Evolutionary conservation across 306 rosid species (phyloP).

Genomic region (Rubus parviflorus): DNA sequence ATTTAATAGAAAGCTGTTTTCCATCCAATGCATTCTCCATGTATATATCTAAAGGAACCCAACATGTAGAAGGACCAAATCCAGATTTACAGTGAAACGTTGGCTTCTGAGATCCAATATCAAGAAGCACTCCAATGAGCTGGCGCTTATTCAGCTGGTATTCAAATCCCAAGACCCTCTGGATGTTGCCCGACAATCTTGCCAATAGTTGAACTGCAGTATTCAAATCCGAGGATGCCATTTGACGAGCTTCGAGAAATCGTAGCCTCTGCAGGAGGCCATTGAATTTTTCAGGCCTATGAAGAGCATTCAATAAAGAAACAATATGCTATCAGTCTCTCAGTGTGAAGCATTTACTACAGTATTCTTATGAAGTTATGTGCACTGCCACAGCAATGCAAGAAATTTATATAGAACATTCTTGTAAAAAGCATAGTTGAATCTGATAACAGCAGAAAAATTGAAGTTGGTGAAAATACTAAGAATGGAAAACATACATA

Average conservation of each 20-base stretch:
- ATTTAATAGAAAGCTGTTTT: constrained; percentile 60
- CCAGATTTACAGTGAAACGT: constrained; percentile 33
- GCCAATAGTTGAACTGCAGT: constrained; percentile 43
- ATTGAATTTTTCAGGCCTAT: constrained; percentile 73
- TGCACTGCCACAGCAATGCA: background rate
- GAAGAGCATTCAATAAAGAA: constrained; percentile 17
- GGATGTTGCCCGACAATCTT: constrained; percentile 51
- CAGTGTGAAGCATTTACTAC: background rate
- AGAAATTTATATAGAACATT: background rate
- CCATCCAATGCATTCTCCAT: constrained; percentile 83
- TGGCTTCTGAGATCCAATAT: constrained; percentile 43
- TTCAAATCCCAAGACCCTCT: constrained; percentile 44
- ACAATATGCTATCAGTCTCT: constrained; percentile 29
- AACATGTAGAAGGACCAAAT: constrained; percentile 52
- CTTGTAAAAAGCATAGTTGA: background rate
- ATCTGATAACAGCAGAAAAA: constrained; percentile 12
- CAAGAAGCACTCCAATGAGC: constrained; percentile 47
- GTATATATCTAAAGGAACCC: constrained; percentile 69
- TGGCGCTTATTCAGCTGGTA: constrained; percentile 47
- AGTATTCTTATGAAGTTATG: background rate
- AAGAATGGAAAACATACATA: constrained; percentile 45
- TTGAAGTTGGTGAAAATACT: constrained; percentile 14
- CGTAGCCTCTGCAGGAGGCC: constrained; percentile 62
- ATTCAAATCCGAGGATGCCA: constrained; percentile 45
- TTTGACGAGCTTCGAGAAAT: constrained; percentile 55